Conservation (phyloP, 176 grass and related monocot species). For the Tillandsia fasciculata region DNA sequence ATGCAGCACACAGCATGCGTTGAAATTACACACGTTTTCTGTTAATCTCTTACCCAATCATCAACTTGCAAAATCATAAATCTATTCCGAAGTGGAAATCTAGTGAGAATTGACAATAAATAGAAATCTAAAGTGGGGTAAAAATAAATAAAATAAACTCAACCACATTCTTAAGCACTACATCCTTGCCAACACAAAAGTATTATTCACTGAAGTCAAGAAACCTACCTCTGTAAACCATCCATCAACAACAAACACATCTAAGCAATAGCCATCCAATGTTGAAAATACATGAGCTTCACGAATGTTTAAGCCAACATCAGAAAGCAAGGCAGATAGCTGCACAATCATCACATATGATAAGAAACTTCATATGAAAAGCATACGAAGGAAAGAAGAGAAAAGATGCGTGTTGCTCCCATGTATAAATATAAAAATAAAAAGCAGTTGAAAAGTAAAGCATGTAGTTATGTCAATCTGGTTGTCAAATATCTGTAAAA, state of each 20-base stretch:
- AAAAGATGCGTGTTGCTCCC: neutral
- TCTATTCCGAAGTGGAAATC: too few relatives aligned
- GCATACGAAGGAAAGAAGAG: conserved; percentile 4
- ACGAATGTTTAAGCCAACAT: conserved; percentile 76
- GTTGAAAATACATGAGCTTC: conserved; percentile 99
- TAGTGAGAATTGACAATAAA: too few relatives aligned
- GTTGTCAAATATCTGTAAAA: neutral
- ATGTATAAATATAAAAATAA: neutral
- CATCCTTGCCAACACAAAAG: too few relatives aligned
- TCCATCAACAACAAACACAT: conserved; percentile 91
- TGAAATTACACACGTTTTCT: too few relatives aligned
- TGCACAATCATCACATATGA: conserved; percentile 23
- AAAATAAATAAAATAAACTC: too few relatives aligned
- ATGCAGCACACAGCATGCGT: too few relatives aligned
- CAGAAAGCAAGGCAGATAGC: conserved; percentile 69
- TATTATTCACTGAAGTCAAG: neutral
- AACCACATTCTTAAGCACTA: too few relatives aligned
- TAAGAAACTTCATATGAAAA: neutral
- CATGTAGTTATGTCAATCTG: neutral
- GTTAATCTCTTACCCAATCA: too few relatives aligned
- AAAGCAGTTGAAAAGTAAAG: neutral
- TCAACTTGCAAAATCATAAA: too few relatives aligned
- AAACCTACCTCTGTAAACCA: conserved; percentile 67
- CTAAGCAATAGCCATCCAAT: conserved; percentile 83
- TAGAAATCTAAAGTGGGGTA: too few relatives aligned